Base-by-base conservation (phyloP, 164 flowering plant genomes). In the Protea cynaroides region DNA sequence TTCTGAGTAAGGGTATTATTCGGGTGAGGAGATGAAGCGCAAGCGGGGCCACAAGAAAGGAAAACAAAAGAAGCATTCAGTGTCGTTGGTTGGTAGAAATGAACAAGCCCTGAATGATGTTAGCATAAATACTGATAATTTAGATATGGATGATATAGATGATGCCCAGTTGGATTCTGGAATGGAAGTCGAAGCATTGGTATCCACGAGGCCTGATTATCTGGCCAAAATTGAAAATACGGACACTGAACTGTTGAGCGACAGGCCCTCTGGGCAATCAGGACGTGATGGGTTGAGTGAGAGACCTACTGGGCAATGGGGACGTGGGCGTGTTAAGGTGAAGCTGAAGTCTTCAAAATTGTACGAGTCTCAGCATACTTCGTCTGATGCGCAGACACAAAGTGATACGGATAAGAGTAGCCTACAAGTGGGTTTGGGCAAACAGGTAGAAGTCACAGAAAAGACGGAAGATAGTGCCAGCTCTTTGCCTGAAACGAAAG, bases 11-110 rank as follows among this genome's bases (percentile, higher is more conserved):
- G 34, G 34, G 5, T 29, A 29, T 2, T 15, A 18, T 18, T 4
- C 1, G 15, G 17, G n/a, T 49, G 52, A 49, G 19, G 58, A 52
- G 53, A 93, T 90, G 98, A 93, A 93, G 74, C 86, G 98, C 46
- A 87, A 81, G 74, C 80, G 96, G 43, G 90, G 93, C 47, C 76
- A 83, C 52, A 84, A 81, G 82, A 93, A 86, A 80, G 87, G 89
- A 23, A 86, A 83, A 68, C 21, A 65, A n/a, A 88, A 86, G 64
- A 76, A 75, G 70, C 50, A 61, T 0, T 29, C 60, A 34, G 53
- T 62, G 8, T 72, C 55, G 11, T 64, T 25, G 14, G 46, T 40
- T 40, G 9, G 46, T 54, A 52, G 49, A 14, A 63, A 66, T 53
- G 79, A 69, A 36, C 71, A 61, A 43, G 14, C 38, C 24, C 25